phyloP scores from a whole-genome alignment of 2,329 filamentous ascomycete genomes.

The Orbilia quercus region DNA sequence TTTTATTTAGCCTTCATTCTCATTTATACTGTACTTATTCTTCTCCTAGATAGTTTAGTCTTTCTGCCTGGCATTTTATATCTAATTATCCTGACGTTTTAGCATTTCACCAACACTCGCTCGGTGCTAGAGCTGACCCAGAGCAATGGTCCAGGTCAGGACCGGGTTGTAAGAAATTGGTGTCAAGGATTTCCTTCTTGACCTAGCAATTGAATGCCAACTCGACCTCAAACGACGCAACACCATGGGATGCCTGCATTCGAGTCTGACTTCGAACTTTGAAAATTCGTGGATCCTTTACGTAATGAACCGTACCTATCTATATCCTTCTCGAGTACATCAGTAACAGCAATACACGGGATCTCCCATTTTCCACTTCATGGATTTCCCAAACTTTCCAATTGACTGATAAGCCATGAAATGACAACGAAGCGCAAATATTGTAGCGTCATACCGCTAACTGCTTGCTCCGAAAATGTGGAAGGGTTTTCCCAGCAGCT shows the following conservation, averaged over 20 bases:
- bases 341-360: constrained; percentile 1
- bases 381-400: background rate
- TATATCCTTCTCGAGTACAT: background rate
- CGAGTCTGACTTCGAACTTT: background rate
- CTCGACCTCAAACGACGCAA: background rate
- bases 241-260: background rate
- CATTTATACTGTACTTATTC: constrained; percentile 3
- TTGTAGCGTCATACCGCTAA: no score
- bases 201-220: no score
- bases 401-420: constrained; percentile 1
- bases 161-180: no score
- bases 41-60: constrained; percentile 17
- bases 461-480: no score
- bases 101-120: constrained; percentile 38
- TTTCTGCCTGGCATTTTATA: background rate
- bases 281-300: background rate
- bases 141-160: constrained; percentile 13
- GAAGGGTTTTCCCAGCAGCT: background rate
- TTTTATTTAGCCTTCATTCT: constrained; percentile 8
- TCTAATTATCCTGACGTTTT: constrained; percentile 8
- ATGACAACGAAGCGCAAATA: background rate
- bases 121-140: constrained; percentile 12
- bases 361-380: background rate
- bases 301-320: background rate
- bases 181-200: no score